Evolutionary conservation across 306 rosid species (phyloP).

Genomic region (Vigna radiata): DNA sequence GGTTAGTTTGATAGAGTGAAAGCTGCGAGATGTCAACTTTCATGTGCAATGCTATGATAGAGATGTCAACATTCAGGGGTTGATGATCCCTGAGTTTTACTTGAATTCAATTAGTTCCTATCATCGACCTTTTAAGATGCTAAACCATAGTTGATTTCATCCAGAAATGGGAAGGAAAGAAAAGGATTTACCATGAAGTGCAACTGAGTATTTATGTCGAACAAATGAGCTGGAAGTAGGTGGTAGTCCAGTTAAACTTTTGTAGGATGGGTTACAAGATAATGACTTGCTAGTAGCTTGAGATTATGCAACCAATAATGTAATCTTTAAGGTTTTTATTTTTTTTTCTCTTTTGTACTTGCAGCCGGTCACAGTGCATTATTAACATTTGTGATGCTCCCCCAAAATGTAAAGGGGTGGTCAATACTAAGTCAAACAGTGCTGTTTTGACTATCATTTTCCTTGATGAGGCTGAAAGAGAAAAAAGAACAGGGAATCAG

Average conservation of each 20-base stretch:
- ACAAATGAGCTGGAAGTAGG: constrained; percentile 30
- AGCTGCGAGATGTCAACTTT: no score
- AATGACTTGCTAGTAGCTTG: constrained; percentile 19
- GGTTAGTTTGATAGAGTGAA: no score
- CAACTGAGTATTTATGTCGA: constrained; percentile 22
- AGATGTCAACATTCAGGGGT: no score
- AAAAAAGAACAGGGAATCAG: constrained; percentile 92
- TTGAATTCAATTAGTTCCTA: no score
- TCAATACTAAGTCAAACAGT: constrained; percentile 49
- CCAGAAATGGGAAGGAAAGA: constrained; percentile 2
- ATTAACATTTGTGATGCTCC: constrained; percentile 66
- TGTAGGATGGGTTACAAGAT: constrained; percentile 25
- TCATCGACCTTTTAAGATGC: background rate
- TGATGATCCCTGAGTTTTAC: no score
- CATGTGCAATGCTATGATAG: no score
- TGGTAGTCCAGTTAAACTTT: constrained; percentile 10
- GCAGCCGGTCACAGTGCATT: constrained; percentile 91
- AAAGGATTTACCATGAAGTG: background rate
- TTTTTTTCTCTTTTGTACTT: constrained; percentile 34
- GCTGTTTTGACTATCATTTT: constrained; percentile 78
- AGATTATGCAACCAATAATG: constrained; percentile 3
- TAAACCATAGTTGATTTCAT: background rate
- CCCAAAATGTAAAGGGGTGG: constrained; percentile 52
- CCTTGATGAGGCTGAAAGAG: constrained; percentile 97
- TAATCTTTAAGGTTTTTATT: constrained; percentile 8